Base-by-base conservation (phyloP, 306 rosid species). In the Cajanus cajan region DNA sequence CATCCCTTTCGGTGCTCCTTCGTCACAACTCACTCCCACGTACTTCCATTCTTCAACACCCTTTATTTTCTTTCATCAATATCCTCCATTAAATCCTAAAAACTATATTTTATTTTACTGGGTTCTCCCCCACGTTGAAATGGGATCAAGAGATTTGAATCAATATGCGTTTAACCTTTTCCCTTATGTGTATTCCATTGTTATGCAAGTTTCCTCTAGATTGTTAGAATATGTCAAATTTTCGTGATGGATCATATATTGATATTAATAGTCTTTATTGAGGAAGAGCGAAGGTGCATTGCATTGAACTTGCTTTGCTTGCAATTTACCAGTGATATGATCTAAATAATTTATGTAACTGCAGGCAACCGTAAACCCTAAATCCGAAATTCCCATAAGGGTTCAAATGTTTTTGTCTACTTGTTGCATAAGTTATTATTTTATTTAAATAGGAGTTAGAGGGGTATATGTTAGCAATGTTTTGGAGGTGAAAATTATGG, bases 1-100 rank as follows among this genome's bases (percentile, higher is more conserved):
- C 83, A n/a, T 68, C 87, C 78, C 7, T 51, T 89, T 90, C 19
- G 93, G 93, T 57, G 51, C 52, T 12, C 47, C 65, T 41, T 43
- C 78, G 12, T 81, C 69, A 47, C 19, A 85, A 72, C 69, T 80
- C 75, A 69, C 66, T 14, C 87, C 84, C 79, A 84, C 88, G 87
- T 89, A 54, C 52, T 43, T 58, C n/a, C 2, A n/a, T 16, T 39
- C 36, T 55, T 61, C 33, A 58, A 36, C 8, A 61, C 41, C 24
- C 16, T 47, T 47, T 19, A 0, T 22, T 16, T 59, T 2, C 11
- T 61, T 31, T 7, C 43, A 15, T 15, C 3, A 14, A 31, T 28
- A 18, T 12, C 22, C 33, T 31, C 22, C 6, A 33, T 62, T 0
- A 63, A 8, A 24, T 7, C 45, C 34, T n/a, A n/a, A 36, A 63